Evolutionary conservation across 1,284 basidiomycete genomes (phyloP).

Genomic region (Inonotus hispidus): DNA sequence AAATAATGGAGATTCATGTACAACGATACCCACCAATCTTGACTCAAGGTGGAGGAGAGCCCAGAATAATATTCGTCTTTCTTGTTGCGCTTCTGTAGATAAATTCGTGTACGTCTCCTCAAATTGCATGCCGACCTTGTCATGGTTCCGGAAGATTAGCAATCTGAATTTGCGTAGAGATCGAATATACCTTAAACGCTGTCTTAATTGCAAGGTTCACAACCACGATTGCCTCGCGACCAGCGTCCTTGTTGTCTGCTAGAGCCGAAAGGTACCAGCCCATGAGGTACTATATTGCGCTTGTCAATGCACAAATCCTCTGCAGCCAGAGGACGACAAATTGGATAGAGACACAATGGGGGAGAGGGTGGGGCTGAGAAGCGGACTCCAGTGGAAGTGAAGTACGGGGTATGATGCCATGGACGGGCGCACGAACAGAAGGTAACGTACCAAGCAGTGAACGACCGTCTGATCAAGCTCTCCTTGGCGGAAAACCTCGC

Average conservation of each 20-base stretch:
- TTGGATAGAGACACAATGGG: too few relatives aligned
- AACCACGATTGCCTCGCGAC: neutral
- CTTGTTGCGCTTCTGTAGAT: neutral
- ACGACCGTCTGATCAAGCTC: constrained; percentile 6
- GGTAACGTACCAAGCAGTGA: constrained; percentile 1
- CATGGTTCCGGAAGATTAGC: neutral
- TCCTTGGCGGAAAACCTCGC: neutral
- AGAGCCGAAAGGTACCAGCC: constrained; percentile 5
- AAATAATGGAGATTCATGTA: neutral
- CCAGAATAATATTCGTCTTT: constrained; percentile 10
- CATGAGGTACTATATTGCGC: constrained; percentile 5
- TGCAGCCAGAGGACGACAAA: neutral
- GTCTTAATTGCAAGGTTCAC: constrained; percentile 5
- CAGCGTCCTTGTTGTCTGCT: constrained; percentile 10
- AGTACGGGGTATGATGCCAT: too few relatives aligned
- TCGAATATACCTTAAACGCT: neutral
- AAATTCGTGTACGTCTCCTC: neutral
- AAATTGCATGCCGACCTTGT: constrained; percentile 4
- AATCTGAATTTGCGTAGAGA: neutral
- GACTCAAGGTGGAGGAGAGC: constrained; percentile 5
- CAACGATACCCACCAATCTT: neutral
- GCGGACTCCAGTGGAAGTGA: too few relatives aligned
- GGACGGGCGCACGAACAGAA: too few relatives aligned
- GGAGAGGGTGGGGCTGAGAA: too few relatives aligned
- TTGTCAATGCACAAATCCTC: neutral